Evolutionary conservation across 805 yeast species (phyloP).

Genomic region (Yamadazyma nakazawae): DNA sequence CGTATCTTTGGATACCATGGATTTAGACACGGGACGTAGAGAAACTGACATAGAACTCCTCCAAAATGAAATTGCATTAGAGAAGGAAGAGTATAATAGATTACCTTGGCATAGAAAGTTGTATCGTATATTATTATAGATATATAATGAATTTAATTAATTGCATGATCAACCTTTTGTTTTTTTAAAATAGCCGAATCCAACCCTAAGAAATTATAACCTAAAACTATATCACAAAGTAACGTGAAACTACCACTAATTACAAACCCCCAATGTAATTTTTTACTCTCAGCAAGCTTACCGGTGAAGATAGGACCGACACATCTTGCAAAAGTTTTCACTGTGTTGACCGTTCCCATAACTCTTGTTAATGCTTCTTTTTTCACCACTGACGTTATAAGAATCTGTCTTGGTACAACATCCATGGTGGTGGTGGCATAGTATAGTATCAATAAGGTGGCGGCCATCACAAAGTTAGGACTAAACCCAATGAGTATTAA

Average conservation of each 20-base stretch:
- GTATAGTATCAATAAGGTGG: slow-evolving; percentile 50
- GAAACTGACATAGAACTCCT: slow-evolving; percentile 52
- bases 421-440: slow-evolving; percentile 77
- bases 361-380: slow-evolving; percentile 66
- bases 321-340: slow-evolving; percentile 80
- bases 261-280: slow-evolving; percentile 48
- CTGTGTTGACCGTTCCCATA: slow-evolving; percentile 83
- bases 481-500: slow-evolving; percentile 40
- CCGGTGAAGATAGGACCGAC: slow-evolving; percentile 84
- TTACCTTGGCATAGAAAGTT: slow-evolving; percentile 22
- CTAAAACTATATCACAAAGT: slow-evolving; percentile 45
- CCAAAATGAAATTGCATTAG: slow-evolving; percentile 49
- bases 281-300: slow-evolving; percentile 51
- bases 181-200: slow-evolving; percentile 31
- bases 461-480: slow-evolving; percentile 40
- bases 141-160: slow-evolving; percentile 1
- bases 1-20: slow-evolving; percentile 49
- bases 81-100: slow-evolving; percentile 16
- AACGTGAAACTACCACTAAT: slow-evolving; percentile 52
- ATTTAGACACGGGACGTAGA: slow-evolving; percentile 59
- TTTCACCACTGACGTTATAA: slow-evolving; percentile 64
- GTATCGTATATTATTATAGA: slow-evolving; percentile 8
- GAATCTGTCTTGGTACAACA: slow-evolving; percentile 85
- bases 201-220: slow-evolving; percentile 37
- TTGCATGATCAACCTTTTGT: slow-evolving; percentile 10